Base-by-base conservation (phyloP, 2,329 filamentous ascomycete genomes). In the Fusarium haematococcum region DNA sequence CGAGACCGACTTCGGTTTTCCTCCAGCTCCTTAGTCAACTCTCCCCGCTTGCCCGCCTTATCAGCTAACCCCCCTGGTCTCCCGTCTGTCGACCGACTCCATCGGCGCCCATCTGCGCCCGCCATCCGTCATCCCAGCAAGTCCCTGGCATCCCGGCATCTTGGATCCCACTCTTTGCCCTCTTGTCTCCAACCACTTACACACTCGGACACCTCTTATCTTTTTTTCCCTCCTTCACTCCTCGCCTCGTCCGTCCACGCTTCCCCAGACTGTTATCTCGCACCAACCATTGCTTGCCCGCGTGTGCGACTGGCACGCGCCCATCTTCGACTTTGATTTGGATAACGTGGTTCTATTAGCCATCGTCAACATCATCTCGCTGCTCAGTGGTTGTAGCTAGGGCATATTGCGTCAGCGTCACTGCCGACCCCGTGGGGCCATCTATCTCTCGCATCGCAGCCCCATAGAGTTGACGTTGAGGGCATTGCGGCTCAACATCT, bases 201-300 rank as follows among this genome's bases (percentile, higher is more conserved):
- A 79, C 75, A 68, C 76, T 74, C 39, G 66, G 64, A 63, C 71
- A 65, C 58, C 70, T 75, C 76, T 78, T 78, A 76, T 78, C 75
- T 79, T 77, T 70, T 71, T 65, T 65, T 63, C 52, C 66, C 70
- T 64, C 67, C 65, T 65, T 65, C 69, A 65, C 65, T 71, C 63
- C 68, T 69, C 58, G 61, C 65, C 58, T 74, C 58, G 67, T 68
- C 61, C 64, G 67, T 69, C 72, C 71, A 67, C 75, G 74, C 68
- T 79, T 78, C 77, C 77, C 77, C 77, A 79, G 77, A 78, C 75
- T 79, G 74, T 79, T 79, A 79, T 79, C 77, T 79, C 69, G 67
- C 71, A 74, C 77, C 77, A 78, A 78, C 77, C 75, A 70, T 70
- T 72, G 75, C 72, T 73, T 72, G 73, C 70, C 67, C 65, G 50